Conservation (phyloP, 1,139 yeast genomes). For the Saccharomyces hybrid region DNA sequence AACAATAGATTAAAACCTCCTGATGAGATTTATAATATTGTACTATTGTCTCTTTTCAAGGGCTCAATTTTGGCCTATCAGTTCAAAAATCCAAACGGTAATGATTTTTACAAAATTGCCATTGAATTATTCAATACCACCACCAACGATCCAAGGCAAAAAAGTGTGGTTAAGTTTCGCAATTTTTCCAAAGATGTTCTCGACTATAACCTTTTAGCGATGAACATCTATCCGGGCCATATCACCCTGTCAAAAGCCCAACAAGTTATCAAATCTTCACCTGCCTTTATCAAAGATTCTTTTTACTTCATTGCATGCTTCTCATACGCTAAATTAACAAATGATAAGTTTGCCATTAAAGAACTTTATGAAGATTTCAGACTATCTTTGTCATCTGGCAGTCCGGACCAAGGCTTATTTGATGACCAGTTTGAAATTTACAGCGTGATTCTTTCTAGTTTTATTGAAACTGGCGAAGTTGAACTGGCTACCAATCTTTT, state of each 20-base stretch:
- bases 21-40: constrained; percentile 43
- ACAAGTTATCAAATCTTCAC: constrained; percentile 16
- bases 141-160: not conserved
- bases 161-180: constrained; percentile 25
- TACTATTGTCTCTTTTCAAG: constrained; percentile 43
- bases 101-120: constrained; percentile 57
- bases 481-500: constrained; percentile 48
- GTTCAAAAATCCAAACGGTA: constrained; percentile 34
- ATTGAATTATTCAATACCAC: constrained; percentile 49
- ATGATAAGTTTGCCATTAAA: constrained; percentile 29
- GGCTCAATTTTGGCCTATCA: constrained; percentile 41
- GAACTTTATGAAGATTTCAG: constrained; percentile 32
- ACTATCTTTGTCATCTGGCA: constrained; percentile 8
- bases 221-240: constrained; percentile 33
- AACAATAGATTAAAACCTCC: constrained; percentile 47
- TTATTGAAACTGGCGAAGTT: constrained; percentile 43
- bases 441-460: constrained; percentile 42
- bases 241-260: constrained; percentile 22
- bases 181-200: constrained; percentile 29
- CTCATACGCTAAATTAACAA: constrained; percentile 30
- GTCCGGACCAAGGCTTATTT: constrained; percentile 3
- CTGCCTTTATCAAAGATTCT: constrained; percentile 26
- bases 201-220: constrained; percentile 30
- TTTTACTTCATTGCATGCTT: constrained; percentile 31
- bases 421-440: constrained; percentile 43